Conservation (phyloP, 768 basidiomycete genomes). For the Calocybe gangraenosa region DNA sequence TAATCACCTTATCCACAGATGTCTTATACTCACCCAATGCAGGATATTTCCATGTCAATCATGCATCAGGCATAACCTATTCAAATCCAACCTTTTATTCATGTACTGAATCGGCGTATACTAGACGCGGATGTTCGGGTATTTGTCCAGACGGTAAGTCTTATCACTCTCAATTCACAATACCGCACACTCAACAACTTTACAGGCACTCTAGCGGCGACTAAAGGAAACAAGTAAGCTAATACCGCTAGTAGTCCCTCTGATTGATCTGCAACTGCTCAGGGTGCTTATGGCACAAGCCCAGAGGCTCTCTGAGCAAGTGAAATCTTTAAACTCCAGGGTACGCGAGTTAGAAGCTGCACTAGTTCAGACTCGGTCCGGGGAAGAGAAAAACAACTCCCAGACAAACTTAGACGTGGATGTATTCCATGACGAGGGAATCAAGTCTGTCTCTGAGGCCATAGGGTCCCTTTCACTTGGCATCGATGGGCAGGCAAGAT, state of each 20-base stretch:
- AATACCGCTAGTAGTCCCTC: not conserved
- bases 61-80: conserved; percentile 33
- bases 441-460: conserved; percentile 31
- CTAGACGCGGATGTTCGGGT: conserved; percentile 44
- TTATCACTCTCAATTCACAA: not conserved
- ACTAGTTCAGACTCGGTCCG: conserved; percentile 22
- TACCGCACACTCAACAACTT: conserved; percentile 1
- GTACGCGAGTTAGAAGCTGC: conserved; percentile 44
- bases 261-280: not conserved
- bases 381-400: not conserved
- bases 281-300: conserved; percentile 52
- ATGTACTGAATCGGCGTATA: not conserved
- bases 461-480: conserved; percentile 49
- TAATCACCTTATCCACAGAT: not conserved
- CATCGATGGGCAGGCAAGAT: conserved; percentile 42
- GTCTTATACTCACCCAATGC: conserved; percentile 9
- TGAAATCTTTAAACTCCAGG: conserved; percentile 35
- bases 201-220: conserved; percentile 45
- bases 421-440: conserved; percentile 14
- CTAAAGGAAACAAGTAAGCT: conserved; percentile 52
- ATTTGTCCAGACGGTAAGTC: conserved; percentile 48
- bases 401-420: conserved; percentile 9
- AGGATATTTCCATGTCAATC: conserved; percentile 53
- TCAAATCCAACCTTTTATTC: not conserved
- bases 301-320: conserved; percentile 42